phyloP scores from a whole-genome alignment of 176 grass and related monocot species.

The Melocanna baccifera region DNA sequence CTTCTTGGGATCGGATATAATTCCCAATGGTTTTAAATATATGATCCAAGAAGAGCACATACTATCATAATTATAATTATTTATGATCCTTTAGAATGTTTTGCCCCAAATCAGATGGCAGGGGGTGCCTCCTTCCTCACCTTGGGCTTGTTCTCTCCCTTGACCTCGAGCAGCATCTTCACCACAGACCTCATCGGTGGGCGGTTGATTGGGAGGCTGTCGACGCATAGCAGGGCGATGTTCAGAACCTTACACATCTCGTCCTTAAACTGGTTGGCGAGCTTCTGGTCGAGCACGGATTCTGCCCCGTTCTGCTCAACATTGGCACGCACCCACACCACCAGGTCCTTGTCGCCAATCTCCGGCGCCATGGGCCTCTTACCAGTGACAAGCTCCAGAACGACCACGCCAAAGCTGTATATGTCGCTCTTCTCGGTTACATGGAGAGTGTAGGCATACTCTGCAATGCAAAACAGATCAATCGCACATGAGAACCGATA shows the following conservation, averaged over 20 bases:
- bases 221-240: slow-evolving; percentile 60
- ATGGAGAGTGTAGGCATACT: slow-evolving; percentile 79
- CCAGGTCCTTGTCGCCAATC: slow-evolving; percentile 58
- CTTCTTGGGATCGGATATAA: slow-evolving; percentile 18
- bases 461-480: slow-evolving; percentile 45
- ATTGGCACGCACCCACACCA: slow-evolving; percentile 47
- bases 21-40: slow-evolving; percentile 18
- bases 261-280: slow-evolving; percentile 46
- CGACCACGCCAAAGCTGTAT: slow-evolving; percentile 84
- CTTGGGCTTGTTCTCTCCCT: slow-evolving; percentile 34
- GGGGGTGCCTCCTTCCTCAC: not conserved
- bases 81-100: not conserved
- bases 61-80: not conserved
- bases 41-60: slow-evolving; percentile 22
- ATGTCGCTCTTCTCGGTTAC: slow-evolving; percentile 86
- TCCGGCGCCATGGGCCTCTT: slow-evolving; percentile 51
- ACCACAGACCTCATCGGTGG: slow-evolving; percentile 79
- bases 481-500: not conserved
- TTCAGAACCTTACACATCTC: slow-evolving; percentile 66
- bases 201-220: slow-evolving; percentile 48
- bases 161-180: slow-evolving; percentile 62
- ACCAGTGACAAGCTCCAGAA: slow-evolving; percentile 78
- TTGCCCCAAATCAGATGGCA: not conserved
- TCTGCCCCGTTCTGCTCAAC: slow-evolving; percentile 42
- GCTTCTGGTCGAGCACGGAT: slow-evolving; percentile 55